Percentiles rank a stretch among this genome's conserved stretches.
Evolutionary conservation across 2,329 filamentous ascomycete species (phyloP).

Genomic region (Beauveria varroae): DNA sequence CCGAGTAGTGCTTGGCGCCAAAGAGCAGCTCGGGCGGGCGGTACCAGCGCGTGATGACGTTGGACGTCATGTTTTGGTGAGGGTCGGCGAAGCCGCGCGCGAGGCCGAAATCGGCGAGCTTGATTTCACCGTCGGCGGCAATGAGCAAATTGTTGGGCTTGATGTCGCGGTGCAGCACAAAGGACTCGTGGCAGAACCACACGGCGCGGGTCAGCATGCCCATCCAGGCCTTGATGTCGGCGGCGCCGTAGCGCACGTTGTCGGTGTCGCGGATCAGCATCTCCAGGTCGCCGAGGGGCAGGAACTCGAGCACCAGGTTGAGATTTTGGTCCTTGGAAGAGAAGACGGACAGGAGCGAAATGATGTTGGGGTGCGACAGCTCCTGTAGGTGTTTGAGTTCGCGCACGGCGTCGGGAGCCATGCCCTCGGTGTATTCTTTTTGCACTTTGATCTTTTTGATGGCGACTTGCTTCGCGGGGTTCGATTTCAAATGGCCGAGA

Average conservation of each 20-base stretch:
- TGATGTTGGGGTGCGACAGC: conserved; percentile 90
- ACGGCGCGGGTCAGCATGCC: conserved; percentile 89
- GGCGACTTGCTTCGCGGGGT: conserved; percentile 70
- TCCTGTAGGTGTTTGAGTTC: conserved; percentile 96
- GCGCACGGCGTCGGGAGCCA: conserved; percentile 89
- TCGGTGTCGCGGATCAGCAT: conserved; percentile 84
- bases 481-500: conserved; percentile 68
- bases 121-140: conserved; percentile 84
- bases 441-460: conserved; percentile 91
- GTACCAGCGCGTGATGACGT: conserved; percentile 97
- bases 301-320: conserved; percentile 88
- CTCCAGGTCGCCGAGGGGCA: conserved; percentile 90
- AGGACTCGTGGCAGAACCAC: conserved; percentile 96
- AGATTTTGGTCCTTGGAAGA: conserved; percentile 94
- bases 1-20: conserved; percentile 80
- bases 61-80: conserved; percentile 79
- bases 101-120: conserved; percentile 95
- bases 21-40: conserved; percentile 89
- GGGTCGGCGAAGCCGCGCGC: conserved; percentile 86
- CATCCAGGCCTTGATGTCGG: conserved; percentile 98
- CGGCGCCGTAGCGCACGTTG: conserved; percentile 70
- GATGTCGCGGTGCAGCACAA: conserved; percentile 92
- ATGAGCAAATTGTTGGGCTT: conserved; percentile 98
- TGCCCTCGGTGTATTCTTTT: conserved; percentile 80
- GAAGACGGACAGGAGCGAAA: conserved; percentile 86